Base-by-base conservation (phyloP, 192 early-diverging fungal species). In the Linnemannia elongata region DNA sequence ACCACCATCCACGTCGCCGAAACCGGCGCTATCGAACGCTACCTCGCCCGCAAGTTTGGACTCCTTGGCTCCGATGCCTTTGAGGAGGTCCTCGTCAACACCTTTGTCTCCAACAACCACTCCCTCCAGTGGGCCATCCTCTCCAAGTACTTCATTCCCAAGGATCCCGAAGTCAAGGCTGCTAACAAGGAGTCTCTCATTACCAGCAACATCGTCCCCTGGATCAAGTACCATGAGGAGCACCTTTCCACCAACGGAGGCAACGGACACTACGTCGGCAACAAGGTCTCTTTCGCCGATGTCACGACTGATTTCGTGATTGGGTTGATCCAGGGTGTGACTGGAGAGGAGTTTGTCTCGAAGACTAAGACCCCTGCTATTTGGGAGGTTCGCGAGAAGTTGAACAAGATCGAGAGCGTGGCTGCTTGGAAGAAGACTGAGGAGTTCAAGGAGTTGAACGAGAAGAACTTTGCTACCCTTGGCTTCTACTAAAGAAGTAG, bases 221-320 rank as follows among this genome's bases (percentile, higher is more conserved):
- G 76, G 41, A 55, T 89, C 78, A 83, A 76, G 12, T 74, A 79
- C 27, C 90, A 92, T 44, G 89, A 90, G 55, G 63, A 88, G 41
- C 55, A 89, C 30, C 73, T 92, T 71, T 52, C 30, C 18, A 83
- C 85, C 52, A 93, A 93, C 72, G 92, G 92, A n/a, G 74, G 83
- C 49, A 93, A 85, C 49, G 91, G 92, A 1, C 91, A 93, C 69
- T 93, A 91, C 63, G 87, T 93, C 78, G 91, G 91, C 57, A 78
- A 83, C 77, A 78, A 88, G 55, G 75, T 71, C 7, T 87, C 90
- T 1, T 85, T 91, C 36, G 86, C 83, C 2, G 93, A 93, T 69
- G 39, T 91, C 38, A 75, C 47, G 73, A 70, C 72, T 17, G 39
- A 13, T 8, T 36, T 57, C 3, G 0, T 79, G 20, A 20, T 84